phyloP scores from a whole-genome alignment of 2,329 filamentous ascomycete species.

The Onygenales sp. region DNA sequence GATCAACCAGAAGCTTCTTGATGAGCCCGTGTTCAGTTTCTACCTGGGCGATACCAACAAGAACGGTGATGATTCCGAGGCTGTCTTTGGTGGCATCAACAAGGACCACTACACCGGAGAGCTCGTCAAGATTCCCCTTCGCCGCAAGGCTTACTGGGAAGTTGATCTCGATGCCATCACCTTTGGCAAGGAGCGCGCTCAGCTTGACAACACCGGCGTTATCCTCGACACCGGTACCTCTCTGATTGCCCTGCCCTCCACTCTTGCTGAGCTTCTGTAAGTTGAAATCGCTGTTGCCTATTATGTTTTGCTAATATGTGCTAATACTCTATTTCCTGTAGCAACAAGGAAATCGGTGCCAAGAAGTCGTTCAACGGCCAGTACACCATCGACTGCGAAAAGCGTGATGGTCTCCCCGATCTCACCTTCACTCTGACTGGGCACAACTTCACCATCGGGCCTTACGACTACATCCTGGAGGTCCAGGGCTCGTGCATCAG shows the following conservation, averaged over 20 bases:
- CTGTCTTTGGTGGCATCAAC: slow-evolving; percentile 81
- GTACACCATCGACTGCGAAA: slow-evolving; percentile 84
- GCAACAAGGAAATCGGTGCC: slow-evolving; percentile 91
- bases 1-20: slow-evolving; percentile 78
- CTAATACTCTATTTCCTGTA: slow-evolving; percentile 12
- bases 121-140: slow-evolving; percentile 84
- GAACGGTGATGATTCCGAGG: slow-evolving; percentile 69
- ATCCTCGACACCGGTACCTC: slow-evolving; percentile 98
- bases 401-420: slow-evolving; percentile 75
- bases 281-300: slow-evolving; percentile 17
- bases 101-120: slow-evolving; percentile 74
- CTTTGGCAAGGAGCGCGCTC: slow-evolving; percentile 74
- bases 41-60: slow-evolving; percentile 73
- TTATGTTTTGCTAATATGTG: neutral
- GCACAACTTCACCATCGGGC: slow-evolving; percentile 81
- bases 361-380: slow-evolving; percentile 98
- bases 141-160: slow-evolving; percentile 99
- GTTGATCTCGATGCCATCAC: slow-evolving; percentile 89
- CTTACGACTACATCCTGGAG: slow-evolving; percentile 93
- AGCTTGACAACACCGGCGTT: slow-evolving; percentile 88
- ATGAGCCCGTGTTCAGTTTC: slow-evolving; percentile 92
- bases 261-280: slow-evolving; percentile 81
- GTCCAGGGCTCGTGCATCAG: slow-evolving; percentile 94
- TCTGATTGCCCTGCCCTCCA: slow-evolving; percentile 84
- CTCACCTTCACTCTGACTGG: slow-evolving; percentile 84